Percentiles rank a stretch among this genome's conserved stretches.
phyloP scores from a whole-genome alignment of 2,329 filamentous ascomycete species.

The Pseudocercospora fuligena region DNA sequence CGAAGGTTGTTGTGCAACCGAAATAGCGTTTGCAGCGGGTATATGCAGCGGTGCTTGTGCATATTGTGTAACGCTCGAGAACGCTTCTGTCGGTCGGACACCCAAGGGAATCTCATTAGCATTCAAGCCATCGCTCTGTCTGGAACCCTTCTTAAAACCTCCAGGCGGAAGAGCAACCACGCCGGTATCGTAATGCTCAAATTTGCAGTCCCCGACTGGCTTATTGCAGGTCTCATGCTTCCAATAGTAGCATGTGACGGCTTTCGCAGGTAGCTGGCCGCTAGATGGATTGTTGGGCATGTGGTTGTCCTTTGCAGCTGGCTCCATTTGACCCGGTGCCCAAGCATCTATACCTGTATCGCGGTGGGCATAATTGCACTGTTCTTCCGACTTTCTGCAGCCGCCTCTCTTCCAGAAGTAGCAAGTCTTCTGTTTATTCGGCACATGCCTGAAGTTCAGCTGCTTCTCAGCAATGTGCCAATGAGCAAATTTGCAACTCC shows the following conservation, averaged over 20 bases:
- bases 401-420: constrained; percentile 13
- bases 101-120: constrained; percentile 7
- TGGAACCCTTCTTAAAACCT: constrained; percentile 6
- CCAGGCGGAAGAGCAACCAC: constrained; percentile 23
- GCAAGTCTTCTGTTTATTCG: constrained; percentile 4
- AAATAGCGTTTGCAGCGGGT: not conserved
- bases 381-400: constrained; percentile 17
- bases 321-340: constrained; percentile 1
- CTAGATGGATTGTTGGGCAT: not conserved
- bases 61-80: not conserved
- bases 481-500: constrained; percentile 16
- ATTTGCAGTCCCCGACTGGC: constrained; percentile 20
- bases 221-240: constrained; percentile 19
- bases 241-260: constrained; percentile 33
- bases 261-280: not conserved
- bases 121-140: not conserved
- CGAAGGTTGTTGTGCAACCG: not conserved
- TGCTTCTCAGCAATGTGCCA: constrained; percentile 3
- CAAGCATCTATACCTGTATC: constrained; percentile 25
- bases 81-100: not conserved
- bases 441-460: not conserved
- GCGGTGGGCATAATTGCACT: constrained; percentile 34
- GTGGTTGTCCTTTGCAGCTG: not conserved
- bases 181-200: constrained; percentile 31
- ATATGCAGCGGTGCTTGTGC: not conserved